Base-by-base conservation (phyloP, 2,329 filamentous ascomycete species). In the Botryotinia narcissicola region DNA sequence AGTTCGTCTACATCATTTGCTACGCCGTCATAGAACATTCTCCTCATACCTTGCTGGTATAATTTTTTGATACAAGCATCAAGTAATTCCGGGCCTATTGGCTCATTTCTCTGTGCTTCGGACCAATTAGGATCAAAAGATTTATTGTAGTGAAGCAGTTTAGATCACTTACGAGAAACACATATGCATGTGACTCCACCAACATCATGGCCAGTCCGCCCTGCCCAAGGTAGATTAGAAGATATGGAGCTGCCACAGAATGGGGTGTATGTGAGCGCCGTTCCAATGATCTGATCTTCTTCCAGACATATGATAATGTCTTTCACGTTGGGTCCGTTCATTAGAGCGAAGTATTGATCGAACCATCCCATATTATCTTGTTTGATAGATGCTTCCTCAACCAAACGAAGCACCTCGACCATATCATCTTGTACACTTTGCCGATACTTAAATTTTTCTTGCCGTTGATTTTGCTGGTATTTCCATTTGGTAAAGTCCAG, bases 141-240 rank as follows among this genome's bases (percentile, higher is more conserved):
- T 32, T 32, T 57, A 57, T 29, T 32, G 35, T 57, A 63, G 61
- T 63, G 44, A 68, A 59, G 59, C 40, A 18, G 35, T 12, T n/a
- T 22, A 29, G 20, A 40, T 61, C 75, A 83, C 86, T 74, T 79
- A 88, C 88, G 86, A 78, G 83, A 82, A 75, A 90, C 85, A 80
- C 86, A 90, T 70, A 90, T 86, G 79, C 88, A 90, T n/a, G 87
- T 86, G 51, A 89, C 85, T 40, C 88, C 88, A 63, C 88, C 88
- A 60, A 88, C 85, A 74, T 86, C 83, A 61, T 81, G 79, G 18
- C 84, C 86, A 73, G 89, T 84, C 3, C 81, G 83, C 60, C 81
- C 81, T 10, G 87, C 84, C 88, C 88, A 90, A 1, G 88, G 88
- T 16, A 90, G 80, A 76, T 90, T 87, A 9, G 83, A 82, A 16